Evolutionary conservation across 2,329 filamentous ascomycete species (phyloP), one percentile per base, ranked within the genome.

Genomic region (Trematosphaeria pertusa): DNA sequence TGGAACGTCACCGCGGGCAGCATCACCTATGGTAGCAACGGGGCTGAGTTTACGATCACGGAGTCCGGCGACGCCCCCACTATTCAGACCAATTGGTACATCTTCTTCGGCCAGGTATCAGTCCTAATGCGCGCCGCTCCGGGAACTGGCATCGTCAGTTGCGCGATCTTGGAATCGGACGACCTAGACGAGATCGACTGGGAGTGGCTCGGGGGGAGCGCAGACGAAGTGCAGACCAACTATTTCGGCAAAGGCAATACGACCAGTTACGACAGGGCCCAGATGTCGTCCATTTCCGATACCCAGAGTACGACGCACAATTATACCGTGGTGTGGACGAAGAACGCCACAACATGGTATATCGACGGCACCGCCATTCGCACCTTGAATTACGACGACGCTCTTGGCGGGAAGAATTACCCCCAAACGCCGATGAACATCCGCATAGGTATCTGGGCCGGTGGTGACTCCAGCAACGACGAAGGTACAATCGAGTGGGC

Each of bases 151-250:
- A 85, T 96, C 49, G 83, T 96, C 58, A 89, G 85, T 65, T 81
- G 87, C 54, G 85, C 94, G 61, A 91, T 95, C 70, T 80, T 91
- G 69, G 78, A 93, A 56, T 91, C 87, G 44, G 87, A 93, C 56
- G 87, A 90, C 58, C 80, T 92, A 5, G 91, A 95, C 67, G 89
- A 95, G 73, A 84, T 95, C 28, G 91, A 95, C 65, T 92, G 88
- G 74, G 89, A 92, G 65, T 87, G 89, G 62, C 78, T 90, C 41
- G 89, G 89, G 34, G 79, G 80, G 44, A 85, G 88, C 63, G 70
- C 73, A 33, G 82, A 77, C 5, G 72, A 78, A 26, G 86, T 81
- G 3, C 79, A 88, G 57, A 86, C 82, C 54, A 92, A 92, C 75
- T 92, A 86, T 7, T 48, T 47, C 15, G 87, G 87, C 37, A 75